phyloP scores from a whole-genome alignment of 306 rosid genomes.

The Inga leiocalycina region DNA sequence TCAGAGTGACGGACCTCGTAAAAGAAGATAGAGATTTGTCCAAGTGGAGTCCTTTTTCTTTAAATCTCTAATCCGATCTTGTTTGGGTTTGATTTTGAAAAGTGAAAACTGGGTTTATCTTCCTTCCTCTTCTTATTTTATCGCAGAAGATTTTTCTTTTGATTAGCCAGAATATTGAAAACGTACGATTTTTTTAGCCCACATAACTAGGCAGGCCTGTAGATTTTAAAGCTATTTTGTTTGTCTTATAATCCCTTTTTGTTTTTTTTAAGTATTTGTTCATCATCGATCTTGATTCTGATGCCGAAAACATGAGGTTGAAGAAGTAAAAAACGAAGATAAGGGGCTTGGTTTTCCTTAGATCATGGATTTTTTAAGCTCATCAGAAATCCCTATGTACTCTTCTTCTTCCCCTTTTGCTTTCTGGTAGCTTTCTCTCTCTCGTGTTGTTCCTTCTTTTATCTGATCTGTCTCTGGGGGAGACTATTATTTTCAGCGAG shows the following conservation, averaged over 20 bases:
- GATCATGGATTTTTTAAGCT: background rate
- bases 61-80: background rate
- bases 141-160: background rate
- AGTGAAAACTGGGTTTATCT: background rate
- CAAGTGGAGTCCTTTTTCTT: background rate
- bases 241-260: background rate
- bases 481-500: slow-evolving; percentile 1
- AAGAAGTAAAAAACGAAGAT: background rate
- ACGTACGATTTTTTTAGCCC: background rate
- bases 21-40: background rate
- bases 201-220: background rate
- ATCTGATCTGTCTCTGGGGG: slow-evolving; percentile 1
- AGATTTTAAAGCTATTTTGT: background rate
- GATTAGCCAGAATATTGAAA: background rate
- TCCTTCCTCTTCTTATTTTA: background rate
- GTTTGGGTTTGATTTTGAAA: background rate
- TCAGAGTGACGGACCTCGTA: too few relatives aligned
- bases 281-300: background rate
- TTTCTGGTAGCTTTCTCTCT: background rate
- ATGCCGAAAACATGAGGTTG: background rate
- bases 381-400: background rate
- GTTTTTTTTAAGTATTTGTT: background rate
- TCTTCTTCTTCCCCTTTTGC: background rate
- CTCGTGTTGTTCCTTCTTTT: background rate
- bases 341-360: slow-evolving; percentile 7